Conservation (phyloP, 495 filamentous ascomycete genomes). For the Beverwykella pulmonaria region DNA sequence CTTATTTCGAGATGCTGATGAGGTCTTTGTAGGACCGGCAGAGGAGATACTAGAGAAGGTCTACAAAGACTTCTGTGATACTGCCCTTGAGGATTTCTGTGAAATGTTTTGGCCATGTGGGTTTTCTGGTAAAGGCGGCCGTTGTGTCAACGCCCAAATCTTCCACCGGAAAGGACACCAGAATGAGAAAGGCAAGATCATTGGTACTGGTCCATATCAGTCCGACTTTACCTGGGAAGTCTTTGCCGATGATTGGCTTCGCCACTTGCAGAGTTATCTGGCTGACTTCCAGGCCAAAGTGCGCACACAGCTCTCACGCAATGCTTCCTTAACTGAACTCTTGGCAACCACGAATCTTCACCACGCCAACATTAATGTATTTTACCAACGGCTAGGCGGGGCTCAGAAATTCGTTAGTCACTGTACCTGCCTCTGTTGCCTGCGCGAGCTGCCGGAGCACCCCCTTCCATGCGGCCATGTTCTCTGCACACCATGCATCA, state of each 20-base stretch:
- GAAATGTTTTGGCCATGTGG: conserved; percentile 54
- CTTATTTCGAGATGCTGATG: conserved; percentile 2
- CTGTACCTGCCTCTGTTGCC: conserved; percentile 58
- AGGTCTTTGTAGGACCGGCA: neutral
- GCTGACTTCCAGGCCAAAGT: conserved; percentile 18
- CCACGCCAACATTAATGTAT: conserved; percentile 40
- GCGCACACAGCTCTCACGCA: conserved; percentile 35
- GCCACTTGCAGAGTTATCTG: conserved; percentile 21
- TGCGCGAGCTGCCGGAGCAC: conserved; percentile 57
- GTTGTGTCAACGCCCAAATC: conserved; percentile 51
- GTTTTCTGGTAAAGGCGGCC: conserved; percentile 43
- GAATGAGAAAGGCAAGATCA: conserved; percentile 50
- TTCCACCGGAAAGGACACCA: conserved; percentile 59
- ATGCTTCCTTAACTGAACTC: neutral
- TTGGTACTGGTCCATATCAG: conserved; percentile 52
- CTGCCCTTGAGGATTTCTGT: conserved; percentile 56
- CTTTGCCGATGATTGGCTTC: conserved; percentile 42
- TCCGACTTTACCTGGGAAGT: conserved; percentile 48
- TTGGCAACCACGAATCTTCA: conserved; percentile 39
- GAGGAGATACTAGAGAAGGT: conserved; percentile 12
- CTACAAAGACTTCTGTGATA: conserved; percentile 49
- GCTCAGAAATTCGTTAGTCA: conserved; percentile 42
- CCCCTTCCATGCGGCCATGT: conserved; percentile 61
- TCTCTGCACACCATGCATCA: conserved; percentile 54
- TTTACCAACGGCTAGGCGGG: conserved; percentile 39